Base-by-base conservation (phyloP, 352 stramenopile species). In the Globisporangium parvum region DNA sequence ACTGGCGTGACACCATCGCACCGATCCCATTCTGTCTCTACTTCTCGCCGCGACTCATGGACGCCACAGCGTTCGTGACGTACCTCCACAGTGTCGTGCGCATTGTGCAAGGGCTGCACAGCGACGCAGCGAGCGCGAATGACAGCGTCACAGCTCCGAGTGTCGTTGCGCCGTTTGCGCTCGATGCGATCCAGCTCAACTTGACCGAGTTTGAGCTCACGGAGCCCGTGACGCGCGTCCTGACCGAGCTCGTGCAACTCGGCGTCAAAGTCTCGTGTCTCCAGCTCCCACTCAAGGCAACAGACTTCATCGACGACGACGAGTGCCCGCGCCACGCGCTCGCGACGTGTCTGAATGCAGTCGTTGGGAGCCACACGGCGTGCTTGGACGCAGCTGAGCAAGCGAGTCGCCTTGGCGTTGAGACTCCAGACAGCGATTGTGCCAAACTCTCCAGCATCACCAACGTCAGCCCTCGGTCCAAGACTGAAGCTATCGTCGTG, bases 131-230 rank as follows among this genome's bases (percentile, higher is more conserved):
- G 18, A 51, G 55, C 52, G 28, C 6, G 26, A 31, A 59, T 44
- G 24, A 20, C 31, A 51, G 9, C 35, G 23, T 14, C 6, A 37
- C 31, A 37, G 31, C 31, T 2, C 31, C 31, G 31, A 37, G 31
- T 37, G 31, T 37, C 9, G 55, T 51, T 45, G 11, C 35, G 1
- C 61, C 68, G 1, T 75, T 75, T 44, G 49, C 57, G 5, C 56
- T 73, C 41, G 58, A 69, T 44, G 56, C 68, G 6, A 48, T 75
- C 10, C 65, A 73, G 50, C 49, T 75, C 6, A 71, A 73, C 64
- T n/a, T 75, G 33, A 57, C 50, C n/a, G 68, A 70, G 2, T 71
- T 75, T 50, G 68, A 75, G 45, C 26, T 75, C n/a, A 71, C 60
- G 0, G 68, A 75, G 42, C 49, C 65, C 5, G 55, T 67, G 12